Conservation (phyloP, 257 asterid species). For the Gentiana macrophylla region DNA sequence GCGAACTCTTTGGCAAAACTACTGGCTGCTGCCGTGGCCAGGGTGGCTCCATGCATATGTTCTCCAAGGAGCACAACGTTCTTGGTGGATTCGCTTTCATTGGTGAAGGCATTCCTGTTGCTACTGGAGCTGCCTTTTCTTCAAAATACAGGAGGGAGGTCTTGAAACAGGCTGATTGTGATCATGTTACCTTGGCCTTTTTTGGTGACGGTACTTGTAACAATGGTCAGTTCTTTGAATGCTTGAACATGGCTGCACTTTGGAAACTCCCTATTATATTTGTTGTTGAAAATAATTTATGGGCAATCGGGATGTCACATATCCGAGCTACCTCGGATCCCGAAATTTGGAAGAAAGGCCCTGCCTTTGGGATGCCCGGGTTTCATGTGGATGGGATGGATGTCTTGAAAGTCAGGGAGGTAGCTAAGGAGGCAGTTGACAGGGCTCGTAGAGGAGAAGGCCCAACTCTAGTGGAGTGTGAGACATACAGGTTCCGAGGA, state of each 20-base stretch:
- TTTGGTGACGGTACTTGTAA: constrained; percentile 97
- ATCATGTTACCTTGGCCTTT: constrained; percentile 82
- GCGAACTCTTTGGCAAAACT: constrained; percentile 96
- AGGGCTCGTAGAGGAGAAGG: constrained; percentile 98
- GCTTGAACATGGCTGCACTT: constrained; percentile 96
- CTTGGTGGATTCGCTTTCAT: constrained; percentile 96
- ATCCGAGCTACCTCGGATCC: constrained; percentile 96
- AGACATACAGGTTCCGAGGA: constrained; percentile 92
- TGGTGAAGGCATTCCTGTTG: constrained; percentile 95
- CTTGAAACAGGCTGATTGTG: constrained; percentile 68
- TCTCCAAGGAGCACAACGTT: constrained; percentile 90
- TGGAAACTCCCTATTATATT: constrained; percentile 94
- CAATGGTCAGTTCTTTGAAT: constrained; percentile 94
- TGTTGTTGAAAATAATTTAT: constrained; percentile 94
- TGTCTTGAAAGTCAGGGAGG: constrained; percentile 95
- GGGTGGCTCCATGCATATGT: constrained; percentile 99
- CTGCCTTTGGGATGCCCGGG: constrained; percentile 98
- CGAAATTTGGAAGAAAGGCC: constrained; percentile 94
- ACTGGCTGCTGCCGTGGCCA: constrained; percentile 99
- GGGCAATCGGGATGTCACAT: constrained; percentile 99
- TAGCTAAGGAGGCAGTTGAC: constrained; percentile 75
- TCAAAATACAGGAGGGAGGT: constrained; percentile 82
- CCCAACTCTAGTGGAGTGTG: constrained; percentile 91
- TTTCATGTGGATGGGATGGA: constrained; percentile 98
- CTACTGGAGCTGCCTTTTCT: constrained; percentile 93